These are phyloP conservation scores for Xylaria venustula DNA, from an alignment of 495 filamentous ascomycete species.

Conservation along the genomic window DNA sequence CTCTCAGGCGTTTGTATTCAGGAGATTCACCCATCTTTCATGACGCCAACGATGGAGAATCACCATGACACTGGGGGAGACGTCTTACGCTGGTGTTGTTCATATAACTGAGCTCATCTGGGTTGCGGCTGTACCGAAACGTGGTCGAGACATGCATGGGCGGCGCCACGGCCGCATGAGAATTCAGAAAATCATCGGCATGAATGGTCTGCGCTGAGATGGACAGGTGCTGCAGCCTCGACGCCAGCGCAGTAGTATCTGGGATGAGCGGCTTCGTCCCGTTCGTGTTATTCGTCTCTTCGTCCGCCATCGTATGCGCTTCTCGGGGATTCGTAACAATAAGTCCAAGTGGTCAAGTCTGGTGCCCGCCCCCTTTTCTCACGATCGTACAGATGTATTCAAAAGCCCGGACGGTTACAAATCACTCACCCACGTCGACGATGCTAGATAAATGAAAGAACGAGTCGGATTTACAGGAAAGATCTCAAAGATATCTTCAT, in stretches of 20 bases:
- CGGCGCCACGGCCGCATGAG: conserved; percentile 74
- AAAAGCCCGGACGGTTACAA: not conserved
- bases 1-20: no score
- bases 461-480: not conserved
- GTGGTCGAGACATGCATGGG: conserved; percentile 85
- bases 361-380: not conserved
- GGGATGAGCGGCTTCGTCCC: not conserved
- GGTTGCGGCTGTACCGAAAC: conserved; percentile 74
- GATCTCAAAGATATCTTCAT: not conserved
- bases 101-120: conserved; percentile 56
- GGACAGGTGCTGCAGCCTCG: conserved; percentile 38
- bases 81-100: conserved; percentile 42
- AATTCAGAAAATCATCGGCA: conserved; percentile 76
- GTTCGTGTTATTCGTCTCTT: conserved; percentile 1
- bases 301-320: not conserved
- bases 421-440: not conserved
- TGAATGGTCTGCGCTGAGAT: conserved; percentile 77
- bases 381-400: not conserved
- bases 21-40: no score
- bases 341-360: no score
- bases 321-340: no score
- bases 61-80: no score
- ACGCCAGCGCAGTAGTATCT: conserved; percentile 16
- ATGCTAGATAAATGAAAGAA: not conserved
- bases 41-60: no score